Base-by-base conservation (phyloP, 208 protist genomes). In the Polymyxa betae region DNA sequence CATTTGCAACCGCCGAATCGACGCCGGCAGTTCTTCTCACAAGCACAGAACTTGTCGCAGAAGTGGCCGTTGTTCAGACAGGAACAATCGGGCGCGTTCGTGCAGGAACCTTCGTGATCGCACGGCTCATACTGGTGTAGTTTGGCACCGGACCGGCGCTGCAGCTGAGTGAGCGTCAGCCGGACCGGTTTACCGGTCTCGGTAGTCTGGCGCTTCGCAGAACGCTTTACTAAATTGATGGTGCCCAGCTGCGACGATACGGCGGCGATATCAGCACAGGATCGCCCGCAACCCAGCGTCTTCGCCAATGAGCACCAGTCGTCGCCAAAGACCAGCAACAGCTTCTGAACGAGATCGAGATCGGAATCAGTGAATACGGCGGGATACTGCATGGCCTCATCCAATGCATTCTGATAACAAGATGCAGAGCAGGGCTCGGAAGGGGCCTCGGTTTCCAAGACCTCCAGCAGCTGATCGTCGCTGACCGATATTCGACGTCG, bases 31-130 rank as follows among this genome's bases (percentile, higher is more conserved):
- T 5, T n/a, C 29, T 38, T 5, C 89, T 88, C 78, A 64, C 89
- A 91, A 32, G 16, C 88, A 72, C 89, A 91, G 32, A 72, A 91
- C 52, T 91, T 91, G 35, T 91, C 89, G 52, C 89, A 91, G 52
- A 91, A 91, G n/a, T 87, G 41, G 16, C 88, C 88, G 16, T 32
- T 1, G 41, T 90, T 88, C 60, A 91, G 35, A 90, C 89, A 91
- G 5, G 88, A 32, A 72, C 89, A 91, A 45, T 60, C 1, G n/a
- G 12, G 5, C 29, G 77, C 5, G 29, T n/a, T 64, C 12, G 89
- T 45, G 32, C 89, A 91, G n/a, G 89, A 72, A 20, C 89, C 89
- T 5, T 5, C 12, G 32, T 91, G 89, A 38, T 87, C 49, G 52
- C 89, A 91, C 5, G 89, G 89, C 5, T 91, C 88, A 44, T 77